These are phyloP conservation scores for Hypholoma fasciculare DNA, from an alignment of 768 basidiomycete species.

Conservation along the genomic window DNA sequence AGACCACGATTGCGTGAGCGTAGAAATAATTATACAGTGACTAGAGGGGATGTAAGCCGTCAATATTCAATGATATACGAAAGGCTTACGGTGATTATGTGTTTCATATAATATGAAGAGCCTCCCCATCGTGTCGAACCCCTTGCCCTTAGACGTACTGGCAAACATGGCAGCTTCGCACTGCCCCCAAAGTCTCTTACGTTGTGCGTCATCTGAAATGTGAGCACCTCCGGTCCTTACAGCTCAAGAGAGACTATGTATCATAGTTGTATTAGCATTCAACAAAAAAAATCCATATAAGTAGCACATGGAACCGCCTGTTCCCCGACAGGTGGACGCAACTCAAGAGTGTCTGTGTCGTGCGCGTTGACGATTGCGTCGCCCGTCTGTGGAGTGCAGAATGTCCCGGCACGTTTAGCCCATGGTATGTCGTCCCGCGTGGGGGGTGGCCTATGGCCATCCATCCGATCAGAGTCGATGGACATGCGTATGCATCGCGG, in stretches of 20 bases:
- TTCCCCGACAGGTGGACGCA: constrained; percentile 49
- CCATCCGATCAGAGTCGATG: too few species aligned
- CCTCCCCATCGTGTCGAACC: constrained; percentile 45
- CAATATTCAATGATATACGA: background rate
- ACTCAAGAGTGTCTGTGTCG: constrained; percentile 32
- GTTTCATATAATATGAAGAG: constrained; percentile 70
- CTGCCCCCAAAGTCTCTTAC: constrained; percentile 49
- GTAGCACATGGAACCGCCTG: constrained; percentile 34
- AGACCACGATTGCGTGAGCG: constrained; percentile 33
- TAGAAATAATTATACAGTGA: constrained; percentile 50
- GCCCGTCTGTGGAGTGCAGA: too few species aligned
- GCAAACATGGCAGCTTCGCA: constrained; percentile 51
- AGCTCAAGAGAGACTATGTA: constrained; percentile 60
- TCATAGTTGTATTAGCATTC: background rate
- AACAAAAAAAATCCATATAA: background rate
- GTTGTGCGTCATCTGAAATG: constrained; percentile 65
- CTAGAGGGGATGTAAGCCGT: constrained; percentile 26
- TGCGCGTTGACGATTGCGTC: too few species aligned
- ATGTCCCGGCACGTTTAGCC: too few species aligned
- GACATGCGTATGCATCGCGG: too few species aligned
- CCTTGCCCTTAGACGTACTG: constrained; percentile 53
- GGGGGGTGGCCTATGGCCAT: too few species aligned
- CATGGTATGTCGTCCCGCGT: too few species aligned
- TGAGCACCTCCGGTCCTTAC: constrained; percentile 62
- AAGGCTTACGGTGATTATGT: constrained; percentile 58